phyloP scores from a whole-genome alignment of 345 rosid species.

The Hirschfeldia incana region DNA sequence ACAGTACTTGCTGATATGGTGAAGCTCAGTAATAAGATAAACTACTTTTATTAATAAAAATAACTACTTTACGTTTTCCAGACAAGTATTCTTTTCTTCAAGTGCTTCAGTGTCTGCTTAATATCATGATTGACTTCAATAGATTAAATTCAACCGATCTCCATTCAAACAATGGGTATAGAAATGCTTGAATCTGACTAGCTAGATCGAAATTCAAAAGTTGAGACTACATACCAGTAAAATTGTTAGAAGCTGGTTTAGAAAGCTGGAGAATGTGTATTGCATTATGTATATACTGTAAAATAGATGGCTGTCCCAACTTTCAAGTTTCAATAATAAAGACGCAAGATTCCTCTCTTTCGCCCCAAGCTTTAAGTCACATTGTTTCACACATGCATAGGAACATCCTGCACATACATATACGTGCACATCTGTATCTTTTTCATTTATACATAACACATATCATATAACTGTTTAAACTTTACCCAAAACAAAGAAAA shows the following conservation, averaged over 20 bases:
- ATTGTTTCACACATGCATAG: slow-evolving; percentile 35
- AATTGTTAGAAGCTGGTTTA: neutral
- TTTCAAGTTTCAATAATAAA: slow-evolving; percentile 27
- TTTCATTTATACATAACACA: neutral
- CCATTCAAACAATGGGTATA: neutral
- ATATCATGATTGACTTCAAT: neutral
- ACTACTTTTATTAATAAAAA: neutral
- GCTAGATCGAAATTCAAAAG: neutral
- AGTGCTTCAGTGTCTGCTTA: neutral
- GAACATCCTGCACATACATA: neutral
- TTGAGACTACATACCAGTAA: neutral
- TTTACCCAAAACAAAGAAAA: neutral
- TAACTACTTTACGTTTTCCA: too few relatives aligned
- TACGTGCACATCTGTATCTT: slow-evolving; percentile 17
- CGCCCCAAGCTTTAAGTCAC: slow-evolving; percentile 29
- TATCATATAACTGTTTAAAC: neutral
- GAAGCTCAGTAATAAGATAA: neutral
- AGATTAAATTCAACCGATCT: neutral
- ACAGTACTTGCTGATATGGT: neutral
- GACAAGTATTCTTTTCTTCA: neutral
- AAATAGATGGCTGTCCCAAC: slow-evolving; percentile 7
- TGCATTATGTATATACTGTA: neutral
- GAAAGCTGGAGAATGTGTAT: neutral
- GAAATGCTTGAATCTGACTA: slow-evolving; percentile 3
- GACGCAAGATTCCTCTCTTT: slow-evolving; percentile 33